Evolutionary conservation across 768 basidiomycete genomes (phyloP), one percentile per base, ranked within the genome.

Genomic region (Boletus rubropictus): DNA sequence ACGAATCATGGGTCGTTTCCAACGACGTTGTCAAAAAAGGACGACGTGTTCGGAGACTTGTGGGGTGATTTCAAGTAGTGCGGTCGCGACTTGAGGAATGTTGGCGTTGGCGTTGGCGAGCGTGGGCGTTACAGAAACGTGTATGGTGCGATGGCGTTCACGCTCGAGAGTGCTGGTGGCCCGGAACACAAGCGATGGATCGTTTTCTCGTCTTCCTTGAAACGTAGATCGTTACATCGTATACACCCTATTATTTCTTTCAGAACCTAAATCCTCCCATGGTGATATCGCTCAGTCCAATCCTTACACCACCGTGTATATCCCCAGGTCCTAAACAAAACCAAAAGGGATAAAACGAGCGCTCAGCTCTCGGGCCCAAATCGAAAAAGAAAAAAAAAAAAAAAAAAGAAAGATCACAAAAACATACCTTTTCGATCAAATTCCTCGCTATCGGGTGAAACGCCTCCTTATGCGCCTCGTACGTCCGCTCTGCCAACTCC

Each of bases 391-490:
- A 6, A 27, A n/a, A n/a, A n/a, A n/a, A n/a, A n/a, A n/a, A n/a
- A n/a, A n/a, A n/a, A n/a, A n/a, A n/a, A n/a, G n/a, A n/a, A n/a
- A n/a, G n/a, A n/a, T n/a, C 28, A 25, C 10, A 3, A 15, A 4
- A 7, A 14, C 12, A 10, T 10, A 85, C 88, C 79, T 86, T 86
- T 55, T 85, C 84, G 55, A 90, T 87, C 55, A 88, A 55, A 61
- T 72, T 81, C 53, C 78, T 70, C 18, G 87, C 87, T 49, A 89
- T 87, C 0, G 88, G 87, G 64, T 89, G 87, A 72, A 89, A 90
- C 8, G 66, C 66, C 7, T 60, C 61, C 59, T 78, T 78, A 42
- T 73, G 62, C 33, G 58, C 67, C 31, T 56, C 59, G 63, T 80
- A 90, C 25, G 68, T 71, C 27, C 67, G 54, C 38, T 72, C 61